These are phyloP conservation scores for Hymenoscyphus salicellus DNA, from an alignment of 2,329 filamentous ascomycete genomes.

Conservation along the genomic window DNA sequence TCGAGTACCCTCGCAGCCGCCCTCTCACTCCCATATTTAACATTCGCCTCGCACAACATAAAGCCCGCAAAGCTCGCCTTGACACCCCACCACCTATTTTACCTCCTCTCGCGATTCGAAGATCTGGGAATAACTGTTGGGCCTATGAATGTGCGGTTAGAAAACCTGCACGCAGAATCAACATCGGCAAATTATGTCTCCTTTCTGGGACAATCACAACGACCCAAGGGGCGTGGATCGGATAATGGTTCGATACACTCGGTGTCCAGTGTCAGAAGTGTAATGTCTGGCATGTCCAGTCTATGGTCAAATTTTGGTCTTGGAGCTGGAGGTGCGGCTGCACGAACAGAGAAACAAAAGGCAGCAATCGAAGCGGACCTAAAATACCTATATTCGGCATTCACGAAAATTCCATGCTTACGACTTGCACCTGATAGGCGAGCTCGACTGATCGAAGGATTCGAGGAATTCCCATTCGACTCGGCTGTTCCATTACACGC, in stretches of 20 bases:
- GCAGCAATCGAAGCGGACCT: constrained; percentile 79
- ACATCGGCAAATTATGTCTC: constrained; percentile 92
- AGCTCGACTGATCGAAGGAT: constrained; percentile 83
- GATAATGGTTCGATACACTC: constrained; percentile 92
- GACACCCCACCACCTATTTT: constrained; percentile 95
- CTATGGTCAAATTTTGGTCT: constrained; percentile 88
- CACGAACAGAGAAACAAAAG: constrained; percentile 87
- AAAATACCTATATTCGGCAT: constrained; percentile 95
- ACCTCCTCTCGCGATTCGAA: constrained; percentile 91
- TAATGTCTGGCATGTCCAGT: constrained; percentile 94
- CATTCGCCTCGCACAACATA: constrained; percentile 77
- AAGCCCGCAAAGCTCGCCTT: constrained; percentile 90
- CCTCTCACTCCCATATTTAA: constrained; percentile 80
- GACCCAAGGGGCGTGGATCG: constrained; percentile 72
- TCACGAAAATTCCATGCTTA: constrained; percentile 95
- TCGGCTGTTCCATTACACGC: constrained; percentile 93
- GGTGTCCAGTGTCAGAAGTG: constrained; percentile 92
- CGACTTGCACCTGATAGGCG: constrained; percentile 89
- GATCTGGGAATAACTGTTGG: constrained; percentile 87
- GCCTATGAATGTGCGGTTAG: constrained; percentile 91
- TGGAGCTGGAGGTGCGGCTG: constrained; percentile 71
- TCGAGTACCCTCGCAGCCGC: constrained; percentile 76
- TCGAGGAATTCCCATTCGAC: constrained; percentile 97
- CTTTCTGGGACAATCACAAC: constrained; percentile 80
- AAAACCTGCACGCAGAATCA: constrained; percentile 87